phyloP scores from a whole-genome alignment of 305 asterid species.

The Solanum hybrid region DNA sequence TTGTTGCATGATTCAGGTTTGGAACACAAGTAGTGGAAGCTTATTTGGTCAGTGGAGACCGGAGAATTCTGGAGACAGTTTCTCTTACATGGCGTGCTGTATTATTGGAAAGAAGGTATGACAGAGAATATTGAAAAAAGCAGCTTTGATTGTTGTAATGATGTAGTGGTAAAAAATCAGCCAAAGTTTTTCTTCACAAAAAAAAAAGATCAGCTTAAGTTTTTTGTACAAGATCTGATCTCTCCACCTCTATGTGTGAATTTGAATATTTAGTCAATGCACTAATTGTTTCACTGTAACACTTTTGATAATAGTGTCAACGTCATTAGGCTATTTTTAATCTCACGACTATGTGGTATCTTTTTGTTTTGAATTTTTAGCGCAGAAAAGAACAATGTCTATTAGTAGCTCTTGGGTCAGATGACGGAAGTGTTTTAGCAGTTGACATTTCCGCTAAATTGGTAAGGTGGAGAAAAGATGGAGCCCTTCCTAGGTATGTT shows the following conservation, averaged over 20 bases:
- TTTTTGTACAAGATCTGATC: not conserved
- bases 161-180: not conserved
- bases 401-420: constrained; percentile 21
- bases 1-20: constrained; percentile 11
- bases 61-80: constrained; percentile 2
- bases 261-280: not conserved
- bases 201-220: not conserved
- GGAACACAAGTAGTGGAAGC: constrained; percentile 22
- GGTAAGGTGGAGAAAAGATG: constrained; percentile 16
- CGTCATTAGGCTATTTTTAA: not conserved
- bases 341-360: not conserved
- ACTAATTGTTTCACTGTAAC: not conserved
- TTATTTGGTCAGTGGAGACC: constrained; percentile 18
- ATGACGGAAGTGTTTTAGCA: constrained; percentile 15
- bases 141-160: not conserved
- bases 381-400: constrained; percentile 16
- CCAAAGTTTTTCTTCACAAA: not conserved
- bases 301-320: not conserved
- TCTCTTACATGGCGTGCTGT: constrained; percentile 20
- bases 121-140: not conserved
- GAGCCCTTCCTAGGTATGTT: constrained; percentile 16
- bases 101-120: constrained; percentile 20
- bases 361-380: constrained; percentile 5
- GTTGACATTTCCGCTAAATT: constrained; percentile 10
- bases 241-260: not conserved